Evolutionary conservation across 148 eudicot genomes (phyloP), one percentile per base, ranked within the genome.

Genomic region (Fagopyrum homotropicum): DNA sequence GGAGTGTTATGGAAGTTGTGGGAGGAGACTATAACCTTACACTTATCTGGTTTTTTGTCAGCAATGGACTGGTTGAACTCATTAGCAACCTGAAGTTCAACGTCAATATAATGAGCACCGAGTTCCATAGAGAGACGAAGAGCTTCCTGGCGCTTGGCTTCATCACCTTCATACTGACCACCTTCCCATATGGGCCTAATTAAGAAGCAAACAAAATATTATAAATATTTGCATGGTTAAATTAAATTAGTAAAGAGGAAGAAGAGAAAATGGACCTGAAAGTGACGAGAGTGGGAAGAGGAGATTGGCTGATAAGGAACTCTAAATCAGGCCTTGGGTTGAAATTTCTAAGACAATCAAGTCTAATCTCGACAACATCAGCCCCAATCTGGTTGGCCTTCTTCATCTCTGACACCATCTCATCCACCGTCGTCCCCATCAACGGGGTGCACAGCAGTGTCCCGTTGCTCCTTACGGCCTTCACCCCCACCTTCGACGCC

Each of bases 31-130:
- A 89, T 85, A 46, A 89, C 81, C 73, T 82, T 85, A 70, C 77
- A 85, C 7, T 82, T 85, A 19, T 81, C 80, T 44, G 87, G 81
- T 56, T 76, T 81, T 66, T 77, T 77, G 83, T 75, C 80, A 17
- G 80, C 74, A 64, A 85, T 84, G 29, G 78, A 70, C 6, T 83
- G 73, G 78, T 81, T 79, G 66, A 74, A 82, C 45, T 81, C 85
- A 76, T 79, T 30, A 68, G 84, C 85, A 73, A 76, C 80, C 89
- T 88, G 83, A 26, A 79, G 73, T 73, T 84, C 89, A 48, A 88
- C 69, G 59, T 88, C 92, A 55, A 88, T 81, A 72, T 84, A 88
- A 70, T 88, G 85, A 54, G 88, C 85, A 45, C 84, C 88, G 59
- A 83, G 60, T 77, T 84, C 84, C 66, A 88, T 77, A 29, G 91